phyloP scores from a whole-genome alignment of 1,139 yeast genomes.

The Blastobotrys proliferans region DNA sequence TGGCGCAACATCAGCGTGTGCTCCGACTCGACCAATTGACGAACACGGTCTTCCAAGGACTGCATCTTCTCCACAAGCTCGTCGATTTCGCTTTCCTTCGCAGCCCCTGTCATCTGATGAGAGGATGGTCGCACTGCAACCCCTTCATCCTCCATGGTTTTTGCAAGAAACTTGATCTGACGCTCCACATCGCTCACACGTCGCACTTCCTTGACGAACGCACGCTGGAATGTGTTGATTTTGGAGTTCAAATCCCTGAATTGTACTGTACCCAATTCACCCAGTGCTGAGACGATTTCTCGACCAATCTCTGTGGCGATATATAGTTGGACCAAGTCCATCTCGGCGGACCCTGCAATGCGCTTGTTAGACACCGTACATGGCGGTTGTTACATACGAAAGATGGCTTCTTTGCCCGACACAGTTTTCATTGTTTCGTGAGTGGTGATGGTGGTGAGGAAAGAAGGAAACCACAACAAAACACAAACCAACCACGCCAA shows the following conservation, averaged over 20 bases:
- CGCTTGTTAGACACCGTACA: neutral
- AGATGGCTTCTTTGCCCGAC: slow-evolving; percentile 17
- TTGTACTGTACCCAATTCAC: slow-evolving; percentile 77
- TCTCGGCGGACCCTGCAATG: slow-evolving; percentile 76
- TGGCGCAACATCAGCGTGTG: slow-evolving; percentile 52
- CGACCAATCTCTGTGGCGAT: slow-evolving; percentile 89
- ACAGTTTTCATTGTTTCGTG: too few relatives aligned
- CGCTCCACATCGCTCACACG: slow-evolving; percentile 60
- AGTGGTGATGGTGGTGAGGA: too few relatives aligned
- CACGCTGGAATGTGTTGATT: slow-evolving; percentile 78
- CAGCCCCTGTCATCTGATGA: slow-evolving; percentile 17
- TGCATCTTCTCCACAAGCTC: slow-evolving; percentile 66
- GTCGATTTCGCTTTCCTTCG: slow-evolving; percentile 58
- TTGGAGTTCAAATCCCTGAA: slow-evolving; percentile 81
- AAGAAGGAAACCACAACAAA: too few relatives aligned
- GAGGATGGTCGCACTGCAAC: slow-evolving; percentile 27
- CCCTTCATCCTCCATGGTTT: slow-evolving; percentile 26
- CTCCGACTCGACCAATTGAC: slow-evolving; percentile 53
- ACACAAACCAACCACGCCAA: too few relatives aligned
- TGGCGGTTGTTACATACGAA: slow-evolving; percentile 12
- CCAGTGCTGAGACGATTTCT: slow-evolving; percentile 77
- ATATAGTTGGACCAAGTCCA: slow-evolving; percentile 88
- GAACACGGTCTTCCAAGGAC: slow-evolving; percentile 54
- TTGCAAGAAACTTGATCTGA: slow-evolving; percentile 38
- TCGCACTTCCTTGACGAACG: slow-evolving; percentile 79